Evolutionary conservation across 2,329 filamentous ascomycete species (phyloP).

Genomic region (Phyllosticta capitalensis): DNA sequence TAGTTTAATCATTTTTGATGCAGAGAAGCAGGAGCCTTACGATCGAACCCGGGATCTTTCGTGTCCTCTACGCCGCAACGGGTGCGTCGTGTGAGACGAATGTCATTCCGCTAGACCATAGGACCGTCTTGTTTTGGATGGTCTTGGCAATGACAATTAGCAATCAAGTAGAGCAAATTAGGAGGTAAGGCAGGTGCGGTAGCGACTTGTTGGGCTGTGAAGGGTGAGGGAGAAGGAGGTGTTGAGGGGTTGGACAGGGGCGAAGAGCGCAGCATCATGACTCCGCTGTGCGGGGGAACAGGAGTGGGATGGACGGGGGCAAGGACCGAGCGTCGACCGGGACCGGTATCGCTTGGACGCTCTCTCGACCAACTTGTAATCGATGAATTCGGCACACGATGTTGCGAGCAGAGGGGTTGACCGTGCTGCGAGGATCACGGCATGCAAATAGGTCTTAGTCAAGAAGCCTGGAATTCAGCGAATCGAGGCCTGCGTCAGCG

Average conservation of each 20-base stretch:
- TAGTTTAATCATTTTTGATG: background rate
- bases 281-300: background rate
- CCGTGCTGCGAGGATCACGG: no score
- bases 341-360: background rate
- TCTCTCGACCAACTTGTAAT: no score
- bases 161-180: background rate
- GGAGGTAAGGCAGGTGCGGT: no score
- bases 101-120: background rate
- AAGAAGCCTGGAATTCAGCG: no score
- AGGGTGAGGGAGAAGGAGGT: no score
- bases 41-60: background rate
- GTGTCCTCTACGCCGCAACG: background rate
- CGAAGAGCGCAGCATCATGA: no score
- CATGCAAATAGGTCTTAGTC: no score
- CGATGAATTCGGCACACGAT: no score
- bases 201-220: no score
- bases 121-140: background rate
- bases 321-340: background rate
- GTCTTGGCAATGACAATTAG: background rate
- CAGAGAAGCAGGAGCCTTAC: background rate
- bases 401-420: no score
- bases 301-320: background rate
- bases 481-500: no score
- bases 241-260: no score
- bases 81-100: background rate